phyloP scores from a whole-genome alignment of 441 rosid species.

The Gossypium armourianum region DNA sequence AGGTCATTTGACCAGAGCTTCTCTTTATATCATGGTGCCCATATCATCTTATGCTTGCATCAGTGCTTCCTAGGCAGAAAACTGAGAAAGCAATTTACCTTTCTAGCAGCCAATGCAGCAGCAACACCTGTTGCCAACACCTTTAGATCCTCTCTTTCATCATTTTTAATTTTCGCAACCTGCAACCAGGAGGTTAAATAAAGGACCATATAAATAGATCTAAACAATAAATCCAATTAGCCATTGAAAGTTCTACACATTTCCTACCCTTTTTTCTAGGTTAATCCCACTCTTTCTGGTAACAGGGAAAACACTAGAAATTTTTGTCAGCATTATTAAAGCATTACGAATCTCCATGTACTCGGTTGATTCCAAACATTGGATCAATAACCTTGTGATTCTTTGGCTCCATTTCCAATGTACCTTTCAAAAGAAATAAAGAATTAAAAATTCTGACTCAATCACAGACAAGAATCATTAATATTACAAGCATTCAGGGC shows the following conservation, averaged over 20 bases:
- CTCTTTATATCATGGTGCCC: background rate
- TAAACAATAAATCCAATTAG: constrained; percentile 5
- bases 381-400: constrained; percentile 81
- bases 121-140: constrained; percentile 98
- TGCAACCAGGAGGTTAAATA: constrained; percentile 25
- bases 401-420: constrained; percentile 99
- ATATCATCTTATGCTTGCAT: constrained; percentile 1
- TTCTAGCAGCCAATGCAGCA: constrained; percentile 94
- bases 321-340: constrained; percentile 84
- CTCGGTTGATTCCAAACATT: constrained; percentile 92
- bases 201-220: constrained; percentile 12
- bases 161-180: constrained; percentile 90
- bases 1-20: background rate
- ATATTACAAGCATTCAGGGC: background rate
- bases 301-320: constrained; percentile 90
- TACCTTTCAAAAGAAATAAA: constrained; percentile 41
- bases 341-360: constrained; percentile 99
- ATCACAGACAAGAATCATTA: background rate
- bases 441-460: background rate
- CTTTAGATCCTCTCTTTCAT: constrained; percentile 98
- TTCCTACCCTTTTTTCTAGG: constrained; percentile 89
- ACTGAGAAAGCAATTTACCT: constrained; percentile 37
- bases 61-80: background rate
- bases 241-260: constrained; percentile 14
- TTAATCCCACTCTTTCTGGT: constrained; percentile 95